Base-by-base conservation (phyloP, 2,329 filamentous ascomycete genomes). In the Microthyrium microscopicum region DNA sequence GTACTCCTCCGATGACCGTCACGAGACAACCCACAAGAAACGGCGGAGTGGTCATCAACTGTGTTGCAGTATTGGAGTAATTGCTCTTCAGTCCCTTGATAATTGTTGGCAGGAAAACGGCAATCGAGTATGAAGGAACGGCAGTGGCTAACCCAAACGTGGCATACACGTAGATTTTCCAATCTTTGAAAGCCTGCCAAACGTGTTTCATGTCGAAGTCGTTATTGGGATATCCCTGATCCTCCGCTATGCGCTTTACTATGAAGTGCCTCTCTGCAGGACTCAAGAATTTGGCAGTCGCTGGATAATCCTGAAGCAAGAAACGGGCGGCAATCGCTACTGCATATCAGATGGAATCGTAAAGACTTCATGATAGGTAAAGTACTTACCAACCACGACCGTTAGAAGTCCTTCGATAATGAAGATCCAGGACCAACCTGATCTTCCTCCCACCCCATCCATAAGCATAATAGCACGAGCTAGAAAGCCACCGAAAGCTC, bases 361-460 rank as follows among this genome's bases (percentile, higher is more conserved):
- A 8, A 15, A 9, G 16, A n/a, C n/a, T n/a, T n/a, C n/a, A n/a
- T n/a, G n/a, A n/a, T n/a, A n/a, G n/a, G n/a, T n/a, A n/a, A n/a
- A n/a, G n/a, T n/a, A n/a, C 4, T 31, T 26, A 34, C 8, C 46
- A 27, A 55, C 45, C 8, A 53, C 27, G n/a, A 55, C 43, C 1
- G 54, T 56, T 6, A 53, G 40, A 5, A 57, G 34, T 19, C 25
- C 38, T 45, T 52, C 54, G 16, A 37, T 16, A 17, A 37, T 77
- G 50, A 87, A 87, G 33, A 87, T 83, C 79, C 77, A 84, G 2
- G 69, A 62, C 80, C 80, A 87, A 1, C 76, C 77, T 2, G 57
- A 47, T 24, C 63, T 64, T 0, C 68, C 70, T 15, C 60, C 71
- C 3, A 73, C 46, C 12, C 65, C 66, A 35, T 58, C 45, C 65